Evolutionary conservation across 108 stramenopile species (phyloP).

Genomic region (Pseudonitzschia pungens): DNA sequence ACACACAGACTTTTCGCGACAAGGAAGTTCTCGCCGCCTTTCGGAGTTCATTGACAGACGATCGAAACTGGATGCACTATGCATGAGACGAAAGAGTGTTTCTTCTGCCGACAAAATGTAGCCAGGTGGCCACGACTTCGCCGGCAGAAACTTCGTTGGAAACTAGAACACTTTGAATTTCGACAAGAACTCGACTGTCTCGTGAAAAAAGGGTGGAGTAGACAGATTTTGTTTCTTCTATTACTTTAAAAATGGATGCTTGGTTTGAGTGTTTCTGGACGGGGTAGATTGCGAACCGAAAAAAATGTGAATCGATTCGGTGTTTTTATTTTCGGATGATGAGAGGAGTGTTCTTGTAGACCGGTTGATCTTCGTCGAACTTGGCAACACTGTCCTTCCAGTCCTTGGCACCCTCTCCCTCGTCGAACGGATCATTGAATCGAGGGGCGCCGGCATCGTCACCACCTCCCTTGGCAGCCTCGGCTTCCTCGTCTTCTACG

Average conservation of each 20-base stretch:
- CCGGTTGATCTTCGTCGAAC: constrained; percentile 49
- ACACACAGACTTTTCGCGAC: too few species aligned
- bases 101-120: too few species aligned
- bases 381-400: constrained; percentile 75
- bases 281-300: too few species aligned
- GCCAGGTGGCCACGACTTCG: too few species aligned
- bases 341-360: constrained; percentile 55
- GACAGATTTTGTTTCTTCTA: background rate
- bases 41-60: too few species aligned
- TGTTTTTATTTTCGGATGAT: constrained; percentile 12
- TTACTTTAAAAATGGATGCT: background rate
- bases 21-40: too few species aligned
- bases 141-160: too few species aligned
- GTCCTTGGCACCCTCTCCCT: constrained; percentile 67
- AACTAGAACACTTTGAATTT: too few species aligned
- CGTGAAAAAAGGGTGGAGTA: too few species aligned
- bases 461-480: constrained; percentile 19
- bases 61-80: too few species aligned
- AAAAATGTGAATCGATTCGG: background rate
- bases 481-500: constrained; percentile 75
- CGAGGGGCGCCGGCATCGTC: background rate
- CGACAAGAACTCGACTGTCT: too few species aligned
- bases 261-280: background rate
- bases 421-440: constrained; percentile 23
- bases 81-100: too few species aligned